Conservation (phyloP, 2,329 filamentous ascomycete species). For the Ilyonectria destructans region DNA sequence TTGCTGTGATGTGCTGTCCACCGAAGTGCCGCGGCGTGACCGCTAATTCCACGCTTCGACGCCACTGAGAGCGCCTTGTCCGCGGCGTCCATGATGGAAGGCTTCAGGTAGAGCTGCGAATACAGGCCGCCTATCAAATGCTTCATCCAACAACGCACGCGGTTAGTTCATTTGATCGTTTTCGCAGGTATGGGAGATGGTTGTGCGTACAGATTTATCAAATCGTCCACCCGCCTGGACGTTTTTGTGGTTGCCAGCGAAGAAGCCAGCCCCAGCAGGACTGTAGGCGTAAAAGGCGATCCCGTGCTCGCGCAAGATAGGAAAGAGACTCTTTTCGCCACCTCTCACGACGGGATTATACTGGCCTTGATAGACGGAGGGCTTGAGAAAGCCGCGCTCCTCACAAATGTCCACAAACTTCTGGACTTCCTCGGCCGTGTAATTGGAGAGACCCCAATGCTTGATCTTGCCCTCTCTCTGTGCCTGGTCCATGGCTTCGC, state of each 20-base stretch:
- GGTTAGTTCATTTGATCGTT: neutral
- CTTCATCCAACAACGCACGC: slow-evolving; percentile 3
- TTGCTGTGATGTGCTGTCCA: slow-evolving; percentile 59
- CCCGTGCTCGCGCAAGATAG: slow-evolving; percentile 57
- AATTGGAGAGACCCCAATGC: slow-evolving; percentile 65
- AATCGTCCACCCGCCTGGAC: slow-evolving; percentile 42
- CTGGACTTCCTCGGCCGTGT: slow-evolving; percentile 61
- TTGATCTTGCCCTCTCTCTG: slow-evolving; percentile 61
- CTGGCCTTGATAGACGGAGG: slow-evolving; percentile 64
- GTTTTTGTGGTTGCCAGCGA: slow-evolving; percentile 46
- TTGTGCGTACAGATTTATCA: slow-evolving; percentile 44
- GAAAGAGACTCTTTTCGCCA: slow-evolving; percentile 61
- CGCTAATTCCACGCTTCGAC: slow-evolving; percentile 54
- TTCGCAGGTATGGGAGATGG: neutral
- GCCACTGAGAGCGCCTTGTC: slow-evolving; percentile 48
- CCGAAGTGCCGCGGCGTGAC: slow-evolving; percentile 59
- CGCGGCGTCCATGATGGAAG: slow-evolving; percentile 48
- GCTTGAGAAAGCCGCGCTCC: slow-evolving; percentile 58
- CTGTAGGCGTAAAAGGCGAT: slow-evolving; percentile 64
- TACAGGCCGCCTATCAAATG: slow-evolving; percentile 46
- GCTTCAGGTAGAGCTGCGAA: slow-evolving; percentile 46
- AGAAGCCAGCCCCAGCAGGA: slow-evolving; percentile 45
- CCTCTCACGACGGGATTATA: slow-evolving; percentile 63
- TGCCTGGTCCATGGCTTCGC: slow-evolving; percentile 60
- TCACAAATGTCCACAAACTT: slow-evolving; percentile 61